Conservation (phyloP, 192 early-diverging fungal species). For the Haplosporangium gracile region DNA sequence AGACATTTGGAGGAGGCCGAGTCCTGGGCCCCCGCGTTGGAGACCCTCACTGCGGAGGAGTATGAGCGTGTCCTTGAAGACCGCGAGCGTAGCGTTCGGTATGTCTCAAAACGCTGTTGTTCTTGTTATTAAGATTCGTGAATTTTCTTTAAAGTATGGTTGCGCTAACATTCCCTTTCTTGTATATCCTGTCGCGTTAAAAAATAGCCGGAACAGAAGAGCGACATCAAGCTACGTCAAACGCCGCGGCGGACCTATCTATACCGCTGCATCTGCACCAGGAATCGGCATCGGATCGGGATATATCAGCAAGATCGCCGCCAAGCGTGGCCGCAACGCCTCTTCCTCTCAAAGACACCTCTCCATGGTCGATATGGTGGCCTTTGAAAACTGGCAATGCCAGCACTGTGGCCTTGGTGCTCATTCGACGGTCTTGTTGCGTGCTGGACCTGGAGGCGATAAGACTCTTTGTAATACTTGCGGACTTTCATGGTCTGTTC, state of each 20-base stretch:
- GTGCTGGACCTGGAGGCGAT: slow-evolving; percentile 58
- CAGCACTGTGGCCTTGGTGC: slow-evolving; percentile 56
- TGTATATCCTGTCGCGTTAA: neutral
- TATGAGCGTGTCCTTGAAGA: slow-evolving; percentile 70
- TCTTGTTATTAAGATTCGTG: neutral
- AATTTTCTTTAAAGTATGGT: no score
- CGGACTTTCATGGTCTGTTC: slow-evolving; percentile 49
- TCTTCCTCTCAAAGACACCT: neutral
- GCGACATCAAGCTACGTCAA: slow-evolving; percentile 46
- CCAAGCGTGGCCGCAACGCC: slow-evolving; percentile 13
- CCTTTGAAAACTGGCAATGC: slow-evolving; percentile 53
- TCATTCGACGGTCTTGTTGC: slow-evolving; percentile 45
- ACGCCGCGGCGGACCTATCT: slow-evolving; percentile 21
- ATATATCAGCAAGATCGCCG: slow-evolving; percentile 21
- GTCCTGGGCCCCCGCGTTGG: slow-evolving; percentile 67
- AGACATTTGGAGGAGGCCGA: slow-evolving; percentile 63
- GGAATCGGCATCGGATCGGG: slow-evolving; percentile 3
- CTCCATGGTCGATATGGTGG: slow-evolving; percentile 29
- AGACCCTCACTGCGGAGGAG: slow-evolving; percentile 69
- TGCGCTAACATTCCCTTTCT: no score
- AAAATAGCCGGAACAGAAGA: slow-evolving; percentile 56
- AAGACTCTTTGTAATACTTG: slow-evolving; percentile 60
- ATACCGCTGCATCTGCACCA: neutral
- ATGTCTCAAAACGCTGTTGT: slow-evolving; percentile 7
- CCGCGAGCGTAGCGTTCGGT: slow-evolving; percentile 70